Base-by-base conservation (phyloP, 345 rosid genomes). In the Geranium rotundifolium region DNA sequence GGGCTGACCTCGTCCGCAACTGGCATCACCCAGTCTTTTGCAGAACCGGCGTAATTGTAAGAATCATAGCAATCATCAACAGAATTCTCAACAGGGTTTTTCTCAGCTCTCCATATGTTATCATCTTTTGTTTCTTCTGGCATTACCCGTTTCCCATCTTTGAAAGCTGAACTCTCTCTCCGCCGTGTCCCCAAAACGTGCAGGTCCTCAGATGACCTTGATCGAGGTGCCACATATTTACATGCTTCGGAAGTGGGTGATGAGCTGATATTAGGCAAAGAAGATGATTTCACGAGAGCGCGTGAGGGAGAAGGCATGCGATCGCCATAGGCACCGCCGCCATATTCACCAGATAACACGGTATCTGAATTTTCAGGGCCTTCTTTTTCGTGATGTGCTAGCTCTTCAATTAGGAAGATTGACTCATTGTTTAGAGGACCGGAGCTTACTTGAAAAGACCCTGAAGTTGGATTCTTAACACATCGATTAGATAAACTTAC, bases 21-120 rank as follows among this genome's bases (percentile, higher is more conserved):
- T 34, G 97, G 95, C 50, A 90, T 57, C 50, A 85, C 73, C 91
- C 96, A 84, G 56, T 86, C 96, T 69, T 82, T 78, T 27, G 88
- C 87, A 30, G 66, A 55, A 64, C 84, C 80, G 61, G 83, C 74
- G 76, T 84, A 86, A 57, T 70, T 77, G 74, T 71, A 77, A 63
- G 77, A 76, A 54, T 82, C 84, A 72, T 69, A 79, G 52, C 69
- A 76, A 46, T 84, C 84, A 23, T 79, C 77, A 50, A 60, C 58
- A n/a, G 70, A 65, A 69, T 68, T 77, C 65, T 80, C 84, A 67
- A 68, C 63, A 64, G 69, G 66, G 66, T 31, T 67, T 60, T 69
- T 72, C 63, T 72, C 79, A 63, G 68, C 39, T 68, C 70, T 71
- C 65, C 62, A 65, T 14, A 17, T 31, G 55, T 20, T 65, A 64